phyloP scores from a whole-genome alignment of 2,329 filamentous ascomycete species.

The Reticulascus tulasneorum region DNA sequence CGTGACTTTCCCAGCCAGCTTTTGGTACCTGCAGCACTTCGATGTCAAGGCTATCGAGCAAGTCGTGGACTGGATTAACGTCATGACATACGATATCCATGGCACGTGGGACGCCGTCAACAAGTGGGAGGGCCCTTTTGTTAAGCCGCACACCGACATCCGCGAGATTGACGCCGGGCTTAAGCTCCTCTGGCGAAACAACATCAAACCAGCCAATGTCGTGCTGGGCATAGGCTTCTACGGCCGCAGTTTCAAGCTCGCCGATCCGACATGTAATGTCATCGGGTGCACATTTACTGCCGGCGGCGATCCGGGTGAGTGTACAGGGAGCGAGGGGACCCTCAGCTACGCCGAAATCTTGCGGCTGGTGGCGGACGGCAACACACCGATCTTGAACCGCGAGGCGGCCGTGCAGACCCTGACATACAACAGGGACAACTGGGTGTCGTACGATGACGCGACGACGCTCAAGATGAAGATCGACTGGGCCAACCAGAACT shows the following conservation, averaged over 20 bases:
- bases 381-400: conserved; percentile 15
- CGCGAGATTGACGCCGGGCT: conserved; percentile 32
- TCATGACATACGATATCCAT: conserved; percentile 36
- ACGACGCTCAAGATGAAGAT: conserved; percentile 19
- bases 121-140: conserved; percentile 20
- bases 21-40: conserved; percentile 25
- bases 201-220: conserved; percentile 33
- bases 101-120: conserved; percentile 29
- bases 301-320: conserved; percentile 17
- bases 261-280: conserved; percentile 7
- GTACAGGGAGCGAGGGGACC: too few species aligned
- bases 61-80: conserved; percentile 27
- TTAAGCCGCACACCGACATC: conserved; percentile 35
- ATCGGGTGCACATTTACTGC: conserved; percentile 16
- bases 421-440: conserved; percentile 20
- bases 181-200: conserved; percentile 37
- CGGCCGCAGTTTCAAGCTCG: conserved; percentile 19
- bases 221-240: conserved; percentile 37
- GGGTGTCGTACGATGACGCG: conserved; percentile 28
- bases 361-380: too few species aligned
- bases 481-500: conserved; percentile 11
- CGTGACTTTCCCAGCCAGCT: conserved; percentile 20
- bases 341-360: too few species aligned
- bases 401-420: conserved; percentile 26
- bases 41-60: conserved; percentile 16